A percentile compares a stretch with the other conserved stretches of the same genome.
These are phyloP conservation scores for Laetiporus sulphureus DNA, from an alignment of 1,284 basidiomycete species.

Conservation along the genomic window DNA sequence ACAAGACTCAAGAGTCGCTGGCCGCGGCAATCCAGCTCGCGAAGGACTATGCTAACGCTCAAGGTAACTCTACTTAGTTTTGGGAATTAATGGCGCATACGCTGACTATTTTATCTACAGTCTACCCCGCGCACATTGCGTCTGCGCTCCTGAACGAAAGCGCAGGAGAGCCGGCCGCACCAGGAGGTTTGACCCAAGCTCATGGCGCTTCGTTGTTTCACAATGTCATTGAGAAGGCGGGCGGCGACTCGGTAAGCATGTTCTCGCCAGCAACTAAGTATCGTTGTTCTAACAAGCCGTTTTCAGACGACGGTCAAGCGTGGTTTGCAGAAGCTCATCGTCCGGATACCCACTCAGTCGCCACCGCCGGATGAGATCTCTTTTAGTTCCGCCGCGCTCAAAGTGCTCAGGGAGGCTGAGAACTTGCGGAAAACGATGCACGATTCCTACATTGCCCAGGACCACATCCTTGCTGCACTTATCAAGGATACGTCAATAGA, in stretches of 20 bases:
- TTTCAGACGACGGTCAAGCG: conserved; percentile 51
- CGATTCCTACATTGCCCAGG: conserved; percentile 91
- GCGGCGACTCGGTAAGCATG: conserved; percentile 66
- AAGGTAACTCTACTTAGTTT: conserved; percentile 39
- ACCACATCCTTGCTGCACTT: conserved; percentile 69
- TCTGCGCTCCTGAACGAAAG: conserved; percentile 68
- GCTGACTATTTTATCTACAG: conserved; percentile 27
- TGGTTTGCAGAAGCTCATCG: conserved; percentile 60
- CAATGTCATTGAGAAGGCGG: conserved; percentile 72
- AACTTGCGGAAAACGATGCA: conserved; percentile 83
- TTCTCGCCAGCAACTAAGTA: too few species aligned
- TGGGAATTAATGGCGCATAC: not conserved
- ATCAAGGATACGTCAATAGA: conserved; percentile 66
- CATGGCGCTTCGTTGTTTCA: conserved; percentile 50
- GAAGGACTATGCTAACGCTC: conserved; percentile 76
- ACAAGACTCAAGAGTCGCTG: conserved; percentile 66
- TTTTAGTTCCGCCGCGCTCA: conserved; percentile 53
- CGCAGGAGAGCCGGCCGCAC: conserved; percentile 26
- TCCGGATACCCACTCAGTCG: conserved; percentile 76
- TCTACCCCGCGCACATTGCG: conserved; percentile 73
- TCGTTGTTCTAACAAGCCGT: conserved; percentile 15
- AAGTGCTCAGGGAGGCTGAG: conserved; percentile 78
- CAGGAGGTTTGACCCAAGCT: conserved; percentile 25
- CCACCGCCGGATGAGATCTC: conserved; percentile 80
- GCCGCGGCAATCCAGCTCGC: conserved; percentile 71